Percentiles rank a stretch among this genome's conserved stretches.
Evolutionary conservation across 352 stramenopile genomes (phyloP).

Genomic region (Globisporangium paroecandrum): DNA sequence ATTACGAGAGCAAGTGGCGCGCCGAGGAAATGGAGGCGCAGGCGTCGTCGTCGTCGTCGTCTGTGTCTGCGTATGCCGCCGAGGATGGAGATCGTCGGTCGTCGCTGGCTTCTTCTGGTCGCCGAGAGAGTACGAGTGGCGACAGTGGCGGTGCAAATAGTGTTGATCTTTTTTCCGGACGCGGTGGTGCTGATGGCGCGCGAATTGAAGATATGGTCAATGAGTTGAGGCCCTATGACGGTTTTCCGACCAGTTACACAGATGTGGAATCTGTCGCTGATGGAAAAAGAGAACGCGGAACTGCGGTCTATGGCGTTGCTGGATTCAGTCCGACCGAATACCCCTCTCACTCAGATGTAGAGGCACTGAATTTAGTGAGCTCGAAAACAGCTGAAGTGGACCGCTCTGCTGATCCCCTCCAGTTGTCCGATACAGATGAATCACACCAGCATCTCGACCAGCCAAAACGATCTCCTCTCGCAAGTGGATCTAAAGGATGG

Average conservation of each 20-base stretch:
- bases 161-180: background rate
- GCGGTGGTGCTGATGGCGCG: background rate
- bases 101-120: slow-evolving; percentile 7
- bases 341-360: background rate
- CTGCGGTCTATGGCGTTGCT: background rate
- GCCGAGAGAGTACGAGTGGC: background rate
- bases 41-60: background rate
- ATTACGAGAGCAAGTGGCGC: too few relatives aligned
- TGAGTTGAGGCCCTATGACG: background rate
- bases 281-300: background rate
- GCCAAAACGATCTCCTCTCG: background rate
- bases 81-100: slow-evolving; percentile 12
- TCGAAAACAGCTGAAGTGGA: background rate
- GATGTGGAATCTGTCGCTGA: background rate
- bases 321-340: background rate
- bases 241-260: background rate
- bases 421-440: background rate
- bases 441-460: background rate
- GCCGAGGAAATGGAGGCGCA: background rate
- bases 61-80: background rate
- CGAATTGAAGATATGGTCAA: background rate
- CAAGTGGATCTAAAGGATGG: background rate
- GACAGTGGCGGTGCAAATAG: background rate
- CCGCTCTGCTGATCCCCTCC: background rate
- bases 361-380: background rate